Base-by-base conservation (phyloP, 2,329 filamentous ascomycete genomes). In the Apiospora malaysiana region DNA sequence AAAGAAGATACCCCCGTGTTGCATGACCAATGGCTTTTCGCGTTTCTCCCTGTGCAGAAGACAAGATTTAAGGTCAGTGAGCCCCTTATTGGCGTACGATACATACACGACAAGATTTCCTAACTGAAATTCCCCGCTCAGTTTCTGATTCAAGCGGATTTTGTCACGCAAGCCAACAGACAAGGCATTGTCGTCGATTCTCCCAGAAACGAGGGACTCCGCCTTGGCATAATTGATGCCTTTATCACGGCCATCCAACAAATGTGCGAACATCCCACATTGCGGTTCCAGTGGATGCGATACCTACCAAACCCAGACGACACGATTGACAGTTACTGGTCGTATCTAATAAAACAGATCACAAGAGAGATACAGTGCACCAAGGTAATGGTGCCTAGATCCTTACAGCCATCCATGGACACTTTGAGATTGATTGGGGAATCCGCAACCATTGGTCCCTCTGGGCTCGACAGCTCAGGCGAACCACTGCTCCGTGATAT, bases 131-230 rank as follows among this genome's bases (percentile, higher is more conserved):
- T 49, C 8, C 49, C 23, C 49, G 14, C 25, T 6, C 42, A 84
- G 78, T 87, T 88, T 56, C 74, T 87, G 1, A 84, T 88, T 16
- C 85, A 88, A 12, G 79, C 83, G 7, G 85, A 88, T 72, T 88
- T 87, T 69, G 83, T 84, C 49, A 86, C 83, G 0, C 75, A 82
- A 21, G 85, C 83, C 4, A 85, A 78, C 73, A 78, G 86, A 0
- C 78, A 87, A 72, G 82, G 84, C 59, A 78, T 87, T 21, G 75
- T 78, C 21, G 68, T 73, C 0, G 77, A 76, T 2, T 85, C 84
- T 0, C 67, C 45, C 0, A 74, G 85, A n/a, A 88, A 88, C 69
- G 25, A 69, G 3, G 72, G 46, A 0, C 78, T 87, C 0, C 71
- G 81, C 0, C 66, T 75, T 7, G 77, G 76, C 8, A 79, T 87